Base-by-base conservation (phyloP, 176 grass and related monocot species). In the Cenchrus americanus region DNA sequence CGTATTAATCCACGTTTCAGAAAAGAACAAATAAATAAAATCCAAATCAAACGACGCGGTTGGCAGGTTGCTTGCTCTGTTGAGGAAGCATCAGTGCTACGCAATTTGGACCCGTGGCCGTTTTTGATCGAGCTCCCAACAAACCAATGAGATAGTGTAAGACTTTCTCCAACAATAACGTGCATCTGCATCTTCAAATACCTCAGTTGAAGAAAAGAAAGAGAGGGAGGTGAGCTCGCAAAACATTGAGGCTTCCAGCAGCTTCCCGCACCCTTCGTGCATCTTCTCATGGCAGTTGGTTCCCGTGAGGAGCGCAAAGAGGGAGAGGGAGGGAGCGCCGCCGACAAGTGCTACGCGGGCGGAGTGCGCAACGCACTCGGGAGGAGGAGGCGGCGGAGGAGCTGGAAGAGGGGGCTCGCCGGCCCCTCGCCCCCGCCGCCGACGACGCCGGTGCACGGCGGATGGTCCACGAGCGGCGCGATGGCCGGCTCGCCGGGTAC, bases 391-490 rank as follows among this genome's bases (percentile, higher is more conserved):
- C 62, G 66, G 34, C 34, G 34, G 34, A 43, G 78, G 48, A 46
- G 41, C 44, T 30, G 27, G 27, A 30, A 30, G 27, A 30, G 27
- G 27, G 23, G 69, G 42, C 48, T 62, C 68, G 41, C 49, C 66
- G 63, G n/a, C 71, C 44, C 68, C 83, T 91, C n/a, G 55, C 91
- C 94, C 0, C 89, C 94, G 75, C 82, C 81, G 34, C 89, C 92
- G 59, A 92, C 87, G 14, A 86, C 89, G 59, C 94, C 87, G 7
- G 79, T 67, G 7, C 62, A 18, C 1, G 87, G 89, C 49, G 73
- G 40, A 86, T 97, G 83, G 79, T 94, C 27, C 86, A 30, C 27
- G 27, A 30, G 27, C 27, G 27, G 27, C 27, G 27, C 27, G 27
- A 30, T 2, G 27, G 27, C 27, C 27, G 27, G 27, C 27, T 30